A percentile compares a stretch with the other conserved stretches of the same genome.
Conservation (phyloP, 2,329 filamentous ascomycete species). For the Ceratocystis ficicola region DNA sequence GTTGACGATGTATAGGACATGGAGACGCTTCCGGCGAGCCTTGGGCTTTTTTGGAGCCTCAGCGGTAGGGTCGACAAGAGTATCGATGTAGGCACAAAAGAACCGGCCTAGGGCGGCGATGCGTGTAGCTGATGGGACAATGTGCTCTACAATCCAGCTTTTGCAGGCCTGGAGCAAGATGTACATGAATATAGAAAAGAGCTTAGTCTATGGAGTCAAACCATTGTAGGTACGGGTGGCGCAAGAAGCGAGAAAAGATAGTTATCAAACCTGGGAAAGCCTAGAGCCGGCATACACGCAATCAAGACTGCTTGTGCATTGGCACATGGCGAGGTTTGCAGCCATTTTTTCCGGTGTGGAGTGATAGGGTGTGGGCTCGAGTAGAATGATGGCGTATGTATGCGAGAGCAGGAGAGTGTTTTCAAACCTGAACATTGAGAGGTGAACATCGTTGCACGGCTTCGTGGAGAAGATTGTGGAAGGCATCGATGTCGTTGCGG, state of each 20-base stretch:
- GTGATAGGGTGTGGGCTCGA: background rate
- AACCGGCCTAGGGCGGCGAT: constrained; percentile 60
- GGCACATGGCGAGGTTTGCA: background rate
- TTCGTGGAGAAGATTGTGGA: constrained; percentile 54
- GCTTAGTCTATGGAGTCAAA: constrained; percentile 29
- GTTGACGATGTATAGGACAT: constrained; percentile 66
- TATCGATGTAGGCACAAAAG: constrained; percentile 53
- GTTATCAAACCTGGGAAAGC: constrained; percentile 23
- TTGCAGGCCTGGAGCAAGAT: constrained; percentile 59
- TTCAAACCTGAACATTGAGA: constrained; percentile 79
- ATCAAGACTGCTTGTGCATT: constrained; percentile 12
- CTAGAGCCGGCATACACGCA: constrained; percentile 5
- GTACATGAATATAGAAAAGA: constrained; percentile 27
- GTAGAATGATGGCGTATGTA: constrained; percentile 18
- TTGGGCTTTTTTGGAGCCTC: constrained; percentile 16
- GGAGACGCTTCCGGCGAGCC: constrained; percentile 51
- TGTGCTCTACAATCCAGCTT: constrained; percentile 65
- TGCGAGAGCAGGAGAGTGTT: constrained; percentile 27
- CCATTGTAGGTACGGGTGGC: background rate
- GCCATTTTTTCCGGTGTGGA: background rate
- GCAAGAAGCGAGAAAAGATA: constrained; percentile 23
- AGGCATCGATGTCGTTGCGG: constrained; percentile 56
- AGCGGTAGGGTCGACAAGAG: constrained; percentile 15
- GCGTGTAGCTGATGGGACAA: constrained; percentile 55
- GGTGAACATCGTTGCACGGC: constrained; percentile 60